Evolutionary conservation across 208 protist species (phyloP).

Genomic region (Trypanosoma brucei): DNA sequence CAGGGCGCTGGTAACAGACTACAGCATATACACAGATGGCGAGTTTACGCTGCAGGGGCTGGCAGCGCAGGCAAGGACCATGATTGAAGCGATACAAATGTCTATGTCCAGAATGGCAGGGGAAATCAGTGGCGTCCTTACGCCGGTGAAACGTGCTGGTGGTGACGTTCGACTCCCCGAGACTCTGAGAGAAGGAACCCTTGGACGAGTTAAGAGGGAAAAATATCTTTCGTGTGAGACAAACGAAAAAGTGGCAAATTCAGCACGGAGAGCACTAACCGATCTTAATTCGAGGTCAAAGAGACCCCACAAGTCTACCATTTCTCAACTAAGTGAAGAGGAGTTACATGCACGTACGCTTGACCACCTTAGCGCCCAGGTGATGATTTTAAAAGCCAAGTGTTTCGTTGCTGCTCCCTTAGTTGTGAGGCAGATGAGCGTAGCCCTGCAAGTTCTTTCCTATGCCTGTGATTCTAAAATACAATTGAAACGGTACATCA

Average conservation of each 20-base stretch:
- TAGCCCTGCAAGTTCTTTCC: slow-evolving; percentile 33
- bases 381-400: slow-evolving; percentile 30
- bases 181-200: no score
- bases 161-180: no score
- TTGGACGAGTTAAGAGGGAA: no score
- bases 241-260: no score
- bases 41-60: slow-evolving; percentile 19
- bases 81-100: slow-evolving; percentile 44
- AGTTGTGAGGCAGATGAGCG: slow-evolving; percentile 31
- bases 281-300: background rate
- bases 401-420: slow-evolving; percentile 37
- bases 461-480: slow-evolving; percentile 33
- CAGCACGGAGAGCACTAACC: background rate
- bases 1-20: slow-evolving; percentile 18
- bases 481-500: slow-evolving; percentile 40
- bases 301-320: background rate
- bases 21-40: slow-evolving; percentile 24
- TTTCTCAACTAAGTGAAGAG: background rate
- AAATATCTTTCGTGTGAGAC: no score
- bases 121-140: slow-evolving; percentile 11
- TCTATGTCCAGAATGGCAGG: slow-evolving; percentile 30
- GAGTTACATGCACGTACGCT: background rate
- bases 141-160: background rate
- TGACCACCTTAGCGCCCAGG: background rate
- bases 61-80: slow-evolving; percentile 20